A percentile compares a stretch with the other conserved stretches of the same genome.
Conservation (phyloP, 1,139 yeast genomes). For the Taiozyma sp. region DNA sequence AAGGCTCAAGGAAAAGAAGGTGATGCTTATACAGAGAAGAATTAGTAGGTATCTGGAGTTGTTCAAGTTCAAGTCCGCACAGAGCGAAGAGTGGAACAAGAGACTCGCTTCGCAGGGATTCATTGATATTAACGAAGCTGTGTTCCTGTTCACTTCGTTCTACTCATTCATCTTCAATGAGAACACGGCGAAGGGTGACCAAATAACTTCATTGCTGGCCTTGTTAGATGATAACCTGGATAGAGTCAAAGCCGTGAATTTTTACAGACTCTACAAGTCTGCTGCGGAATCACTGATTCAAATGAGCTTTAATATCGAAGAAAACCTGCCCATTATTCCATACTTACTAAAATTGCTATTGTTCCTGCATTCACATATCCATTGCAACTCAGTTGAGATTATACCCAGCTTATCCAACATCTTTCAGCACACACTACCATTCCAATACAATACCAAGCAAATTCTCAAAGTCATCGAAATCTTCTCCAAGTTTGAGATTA, state of each 20-base stretch:
- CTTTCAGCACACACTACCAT: not conserved
- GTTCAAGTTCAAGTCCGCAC: constrained; percentile 14
- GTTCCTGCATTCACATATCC: not conserved
- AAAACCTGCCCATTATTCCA: not conserved
- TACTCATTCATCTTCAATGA: constrained; percentile 13
- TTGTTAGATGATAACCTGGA: not conserved
- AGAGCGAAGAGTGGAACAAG: constrained; percentile 11
- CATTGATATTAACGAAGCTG: constrained; percentile 21
- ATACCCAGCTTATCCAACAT: constrained; percentile 3
- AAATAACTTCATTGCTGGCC: constrained; percentile 1
- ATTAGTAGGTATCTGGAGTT: constrained; percentile 37
- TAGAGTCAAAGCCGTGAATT: not conserved
- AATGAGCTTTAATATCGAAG: not conserved
- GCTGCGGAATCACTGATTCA: constrained; percentile 1
- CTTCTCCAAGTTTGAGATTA: constrained; percentile 4
- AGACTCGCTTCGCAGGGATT: constrained; percentile 1
- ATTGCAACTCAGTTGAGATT: not conserved
- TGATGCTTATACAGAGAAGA: constrained; percentile 43
- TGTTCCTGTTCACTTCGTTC: constrained; percentile 23
- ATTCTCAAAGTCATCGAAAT: constrained; percentile 1
- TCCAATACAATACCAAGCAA: not conserved
- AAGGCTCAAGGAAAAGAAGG: constrained; percentile 46
- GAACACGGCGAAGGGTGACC: constrained; percentile 5
- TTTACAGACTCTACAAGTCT: constrained; percentile 1
- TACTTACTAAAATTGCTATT: not conserved